Evolutionary conservation across 139 green algal genomes (phyloP), one percentile per base, ranked within the genome.

Genomic region (Asterochloris sp.): DNA sequence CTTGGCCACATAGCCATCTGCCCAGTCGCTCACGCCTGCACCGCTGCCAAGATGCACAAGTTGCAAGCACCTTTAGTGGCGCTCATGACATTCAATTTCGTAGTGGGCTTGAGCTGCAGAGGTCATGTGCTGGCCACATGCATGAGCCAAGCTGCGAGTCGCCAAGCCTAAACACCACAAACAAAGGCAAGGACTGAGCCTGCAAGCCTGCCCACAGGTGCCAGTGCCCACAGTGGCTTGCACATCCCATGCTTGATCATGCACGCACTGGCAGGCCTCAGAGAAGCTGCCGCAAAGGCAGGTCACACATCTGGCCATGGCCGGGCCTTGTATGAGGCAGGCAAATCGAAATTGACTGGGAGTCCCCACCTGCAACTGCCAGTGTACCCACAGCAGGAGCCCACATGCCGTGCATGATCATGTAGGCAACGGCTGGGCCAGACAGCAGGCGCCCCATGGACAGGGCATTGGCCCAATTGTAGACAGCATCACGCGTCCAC

Each of bases 1-100:
- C 47, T 92, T 89, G 0, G 95, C 94, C 10, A 95, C 73, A 13
- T 86, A 94, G 54, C 95, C 95, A 76, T 98, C 95, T 0, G 91
- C 78, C 94, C 94, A 98, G 85, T 98, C 95, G 10, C 87, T 93
- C 24, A 79, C 62, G 13, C 79, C 89, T 10, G 90, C 83, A n/a
- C 83, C 21, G 12, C 23, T 60, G 73, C 23, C 73, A 60, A 60
- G 10, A 77, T 38, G 73, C 12, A 24, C 23, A 24, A 77, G 28
- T 24, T 73, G 21, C 21, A 23, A n/a, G n/a, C n/a, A 54, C 38
- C 38, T 54, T 6, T 2, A 54, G 6, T 54, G 4, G 6, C 38
- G 67, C 21, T 12, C 67, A 73, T 73, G 67, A 54, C 38, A 10
- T 54, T 54, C 38, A 54, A 10, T 2, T 54, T 54, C 6, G 38